Conservation (phyloP, 805 yeast genomes). For the Tetrapisispora nanseiensis region DNA sequence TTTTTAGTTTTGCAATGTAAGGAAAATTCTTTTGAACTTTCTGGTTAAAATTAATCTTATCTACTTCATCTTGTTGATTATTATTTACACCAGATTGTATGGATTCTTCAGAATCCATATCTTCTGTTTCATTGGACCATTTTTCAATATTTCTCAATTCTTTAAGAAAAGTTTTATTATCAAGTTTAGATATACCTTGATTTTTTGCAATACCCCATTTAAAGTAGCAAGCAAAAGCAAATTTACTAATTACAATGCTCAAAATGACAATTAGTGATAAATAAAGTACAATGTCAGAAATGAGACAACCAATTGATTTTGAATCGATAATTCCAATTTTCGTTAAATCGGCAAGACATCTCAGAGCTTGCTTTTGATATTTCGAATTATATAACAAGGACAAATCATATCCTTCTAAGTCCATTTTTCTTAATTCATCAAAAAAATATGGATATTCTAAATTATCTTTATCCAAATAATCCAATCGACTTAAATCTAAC, state of each 20-base stretch:
- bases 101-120: too few species aligned
- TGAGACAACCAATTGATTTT: slow-evolving; percentile 87
- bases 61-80: background rate
- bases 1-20: background rate
- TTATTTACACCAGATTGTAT: background rate
- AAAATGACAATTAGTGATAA: slow-evolving; percentile 77
- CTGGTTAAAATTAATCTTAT: background rate
- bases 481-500: slow-evolving; percentile 63
- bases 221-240: slow-evolving; percentile 78
- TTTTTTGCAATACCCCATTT: slow-evolving; percentile 69
- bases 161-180: slow-evolving; percentile 48
- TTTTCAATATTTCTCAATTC: slow-evolving; percentile 64
- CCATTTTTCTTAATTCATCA: slow-evolving; percentile 42
- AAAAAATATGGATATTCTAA: slow-evolving; percentile 65
- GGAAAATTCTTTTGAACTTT: background rate
- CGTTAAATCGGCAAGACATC: slow-evolving; percentile 74
- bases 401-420: slow-evolving; percentile 69
- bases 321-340: slow-evolving; percentile 87
- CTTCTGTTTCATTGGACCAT: slow-evolving; percentile 58
- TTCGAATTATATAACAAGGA: slow-evolving; percentile 59
- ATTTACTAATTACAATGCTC: slow-evolving; percentile 67
- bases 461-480: slow-evolving; percentile 65
- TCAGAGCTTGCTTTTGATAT: slow-evolving; percentile 55
- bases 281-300: slow-evolving; percentile 72
- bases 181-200: slow-evolving; percentile 69